Base-by-base conservation (phyloP, 768 basidiomycete species). In the Myochromella boudieri region DNA sequence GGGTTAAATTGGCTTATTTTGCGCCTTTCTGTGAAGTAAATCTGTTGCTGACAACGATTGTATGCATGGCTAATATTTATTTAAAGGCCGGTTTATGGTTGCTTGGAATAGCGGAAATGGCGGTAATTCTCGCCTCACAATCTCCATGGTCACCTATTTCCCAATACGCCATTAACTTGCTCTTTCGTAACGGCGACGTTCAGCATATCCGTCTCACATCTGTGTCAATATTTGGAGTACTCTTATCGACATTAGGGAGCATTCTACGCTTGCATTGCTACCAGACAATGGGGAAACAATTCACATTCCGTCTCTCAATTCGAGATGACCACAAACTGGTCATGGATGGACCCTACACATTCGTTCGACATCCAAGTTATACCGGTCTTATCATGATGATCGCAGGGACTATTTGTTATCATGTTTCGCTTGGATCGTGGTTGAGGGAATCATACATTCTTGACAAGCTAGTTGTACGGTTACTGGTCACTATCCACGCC, bases 251-350 rank as follows among this genome's bases (percentile, higher is more conserved):
- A 5, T 31, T 41, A 9, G 47, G 47, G 3, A 33, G 42, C 26
- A 15, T 18, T 21, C 18, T 31, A 9, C 45, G 37, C 15, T 32
- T 21, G 22, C 21, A 39, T 17, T 39, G 45, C n/a, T 39, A 37
- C 22, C 18, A 14, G 25, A 27, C 24, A 17, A n/a, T 48, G 41
- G 26, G 31, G 27, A 21, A 6, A 3, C 32, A 43, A 15, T 28
- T 47, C 26, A 49, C 41, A 22, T 40, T 44, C 42, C 22, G 29
- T 25, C 38, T 43, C 34, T 22, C 18, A n/a, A 37, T 42, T 15
- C 41, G 45, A 25, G 29, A 33, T 6, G 31, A 32, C 22, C 44
- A 40, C 42, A 31, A 36, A 34, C 22, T 27, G 32, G 8, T 25
- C 12, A 37, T 26, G 4, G 29, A 28, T 5, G 34, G 38, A 20